Conservation (phyloP, 805 yeast genomes). For the Candida mattraensis region DNA sequence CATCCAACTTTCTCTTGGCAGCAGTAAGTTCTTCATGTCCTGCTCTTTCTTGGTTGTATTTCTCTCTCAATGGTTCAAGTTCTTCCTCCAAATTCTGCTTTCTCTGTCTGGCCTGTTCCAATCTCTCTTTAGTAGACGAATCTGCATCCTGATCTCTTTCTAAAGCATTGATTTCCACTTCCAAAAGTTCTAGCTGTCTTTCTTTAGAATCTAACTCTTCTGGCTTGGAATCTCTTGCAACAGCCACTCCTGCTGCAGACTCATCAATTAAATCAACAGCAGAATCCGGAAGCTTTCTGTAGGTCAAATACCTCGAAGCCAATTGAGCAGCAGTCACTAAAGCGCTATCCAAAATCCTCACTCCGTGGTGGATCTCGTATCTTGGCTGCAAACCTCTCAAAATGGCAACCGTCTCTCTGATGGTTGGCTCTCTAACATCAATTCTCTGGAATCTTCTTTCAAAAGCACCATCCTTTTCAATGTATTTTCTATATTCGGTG, state of each 20-base stretch:
- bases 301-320: constrained; percentile 91
- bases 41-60: constrained; percentile 81
- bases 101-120: constrained; percentile 72
- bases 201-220: constrained; percentile 94
- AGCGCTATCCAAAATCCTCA: constrained; percentile 91
- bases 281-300: constrained; percentile 93
- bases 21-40: constrained; percentile 89
- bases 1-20: constrained; percentile 89
- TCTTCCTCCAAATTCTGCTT: constrained; percentile 84
- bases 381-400: constrained; percentile 93
- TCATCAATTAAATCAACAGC: constrained; percentile 97
- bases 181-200: constrained; percentile 85
- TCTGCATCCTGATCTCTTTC: constrained; percentile 93
- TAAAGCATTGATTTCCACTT: constrained; percentile 94
- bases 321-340: constrained; percentile 91
- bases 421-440: constrained; percentile 92
- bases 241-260: constrained; percentile 95
- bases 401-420: constrained; percentile 91
- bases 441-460: constrained; percentile 98
- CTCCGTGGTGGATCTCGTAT: constrained; percentile 97
- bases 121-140: constrained; percentile 79
- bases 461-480: constrained; percentile 97
- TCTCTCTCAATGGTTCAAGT: constrained; percentile 78
- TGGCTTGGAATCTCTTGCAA: constrained; percentile 96
- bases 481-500: constrained; percentile 87